A percentile compares a stretch with the other conserved stretches of the same genome.
phyloP scores from a whole-genome alignment of 805 yeast species.

The Cyberlindnera subsufficiens region DNA sequence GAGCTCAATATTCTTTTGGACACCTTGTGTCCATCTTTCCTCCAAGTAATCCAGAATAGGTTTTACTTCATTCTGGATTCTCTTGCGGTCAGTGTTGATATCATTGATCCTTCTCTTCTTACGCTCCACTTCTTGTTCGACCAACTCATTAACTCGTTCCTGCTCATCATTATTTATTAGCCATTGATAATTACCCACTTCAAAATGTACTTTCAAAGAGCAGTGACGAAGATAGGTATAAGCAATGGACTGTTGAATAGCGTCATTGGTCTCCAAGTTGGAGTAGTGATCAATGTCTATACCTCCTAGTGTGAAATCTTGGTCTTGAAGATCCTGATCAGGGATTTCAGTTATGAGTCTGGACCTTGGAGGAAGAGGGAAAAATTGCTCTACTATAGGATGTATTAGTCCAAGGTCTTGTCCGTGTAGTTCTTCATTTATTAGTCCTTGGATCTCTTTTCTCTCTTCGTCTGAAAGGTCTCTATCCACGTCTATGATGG shows the following conservation, averaged over 20 bases:
- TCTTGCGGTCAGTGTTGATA: constrained; percentile 35
- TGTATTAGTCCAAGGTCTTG: constrained; percentile 7
- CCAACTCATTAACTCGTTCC: constrained; percentile 22
- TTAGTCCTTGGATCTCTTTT: constrained; percentile 29
- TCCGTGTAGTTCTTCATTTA: constrained; percentile 16
- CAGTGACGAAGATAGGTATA: constrained; percentile 29
- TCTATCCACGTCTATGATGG: constrained; percentile 27
- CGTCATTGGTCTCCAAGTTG: constrained; percentile 21
- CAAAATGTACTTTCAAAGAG: constrained; percentile 32
- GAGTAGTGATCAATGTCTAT: constrained; percentile 31
- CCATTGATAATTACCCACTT: constrained; percentile 32
- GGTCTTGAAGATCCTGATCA: constrained; percentile 11
- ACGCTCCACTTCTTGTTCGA: constrained; percentile 25
- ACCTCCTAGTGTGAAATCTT: constrained; percentile 24
- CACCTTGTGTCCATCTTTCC: constrained; percentile 45
- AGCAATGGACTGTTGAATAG: constrained; percentile 20
- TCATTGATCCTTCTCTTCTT: constrained; percentile 41
- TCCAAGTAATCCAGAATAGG: constrained; percentile 40
- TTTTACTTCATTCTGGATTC: constrained; percentile 35
- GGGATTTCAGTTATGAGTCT: constrained; percentile 1
- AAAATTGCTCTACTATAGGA: constrained; percentile 16
- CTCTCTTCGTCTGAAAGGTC: constrained; percentile 32
- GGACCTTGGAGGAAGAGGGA: constrained; percentile 14
- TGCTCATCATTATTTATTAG: constrained; percentile 29
- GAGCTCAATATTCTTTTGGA: constrained; percentile 25